Evolutionary conservation across 2,329 filamentous ascomycete species (phyloP).

Genomic region (Allantophomopsis cytisporea): DNA sequence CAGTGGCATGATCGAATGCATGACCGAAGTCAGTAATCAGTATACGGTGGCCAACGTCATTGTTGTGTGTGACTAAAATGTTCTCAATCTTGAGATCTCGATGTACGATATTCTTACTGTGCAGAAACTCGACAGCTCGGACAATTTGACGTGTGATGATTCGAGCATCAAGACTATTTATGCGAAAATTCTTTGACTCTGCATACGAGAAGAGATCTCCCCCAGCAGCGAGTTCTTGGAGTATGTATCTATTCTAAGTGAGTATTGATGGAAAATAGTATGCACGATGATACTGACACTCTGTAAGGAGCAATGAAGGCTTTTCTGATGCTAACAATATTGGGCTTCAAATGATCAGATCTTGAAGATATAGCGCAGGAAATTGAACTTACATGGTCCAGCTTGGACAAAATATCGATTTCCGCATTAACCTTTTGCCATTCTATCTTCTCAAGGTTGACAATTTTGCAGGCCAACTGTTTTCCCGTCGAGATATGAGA

Average conservation of each 20-base stretch:
- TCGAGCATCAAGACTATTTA: constrained; percentile 12
- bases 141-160: constrained; percentile 17
- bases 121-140: constrained; percentile 15
- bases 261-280: background rate
- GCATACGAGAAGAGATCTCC: constrained; percentile 18
- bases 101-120: constrained; percentile 14
- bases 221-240: constrained; percentile 41
- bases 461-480: constrained; percentile 58
- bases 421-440: constrained; percentile 30
- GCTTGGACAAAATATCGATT: constrained; percentile 34
- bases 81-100: constrained; percentile 19
- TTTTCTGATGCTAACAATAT: constrained; percentile 36
- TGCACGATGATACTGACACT: constrained; percentile 22
- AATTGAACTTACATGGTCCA: constrained; percentile 33
- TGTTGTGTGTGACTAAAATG: constrained; percentile 15
- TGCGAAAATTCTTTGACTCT: constrained; percentile 7
- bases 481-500: constrained; percentile 33
- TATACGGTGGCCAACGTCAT: constrained; percentile 14
- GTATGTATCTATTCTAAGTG: constrained; percentile 29
- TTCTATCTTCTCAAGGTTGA: constrained; percentile 27
- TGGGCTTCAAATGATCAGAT: constrained; percentile 25
- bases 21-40: constrained; percentile 19
- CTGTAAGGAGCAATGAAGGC: constrained; percentile 33
- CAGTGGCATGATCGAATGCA: constrained; percentile 9
- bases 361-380: background rate